Evolutionary conservation across 805 yeast genomes (phyloP).

Genomic region (Candida vartiovaarae): DNA sequence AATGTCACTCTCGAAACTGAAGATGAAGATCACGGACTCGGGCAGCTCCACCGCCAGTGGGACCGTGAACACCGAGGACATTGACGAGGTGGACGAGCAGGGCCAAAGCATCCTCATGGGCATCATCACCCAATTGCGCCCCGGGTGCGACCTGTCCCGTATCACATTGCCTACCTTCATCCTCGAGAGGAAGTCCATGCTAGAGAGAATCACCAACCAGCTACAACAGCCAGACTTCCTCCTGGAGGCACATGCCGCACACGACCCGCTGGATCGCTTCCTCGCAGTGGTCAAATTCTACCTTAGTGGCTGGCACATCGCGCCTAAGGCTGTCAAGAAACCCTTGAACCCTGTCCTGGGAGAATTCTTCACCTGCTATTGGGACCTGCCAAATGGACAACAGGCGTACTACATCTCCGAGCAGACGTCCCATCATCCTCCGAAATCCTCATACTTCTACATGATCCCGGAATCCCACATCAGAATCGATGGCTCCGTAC

Average conservation of each 20-base stretch:
- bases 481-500: slow-evolving; percentile 80
- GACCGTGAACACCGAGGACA: slow-evolving; percentile 47
- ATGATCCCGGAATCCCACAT: slow-evolving; percentile 74
- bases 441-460: slow-evolving; percentile 89
- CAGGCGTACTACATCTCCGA: slow-evolving; percentile 84
- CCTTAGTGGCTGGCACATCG: slow-evolving; percentile 94
- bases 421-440: slow-evolving; percentile 98
- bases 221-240: slow-evolving; percentile 73
- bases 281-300: slow-evolving; percentile 79
- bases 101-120: slow-evolving; percentile 83
- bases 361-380: slow-evolving; percentile 82
- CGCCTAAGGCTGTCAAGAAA: slow-evolving; percentile 97
- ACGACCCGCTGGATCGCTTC: slow-evolving; percentile 63
- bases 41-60: too few relatives aligned
- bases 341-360: slow-evolving; percentile 95
- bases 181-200: slow-evolving; percentile 90
- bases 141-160: slow-evolving; percentile 83
- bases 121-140: slow-evolving; percentile 85
- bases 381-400: slow-evolving; percentile 74
- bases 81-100: slow-evolving; percentile 88
- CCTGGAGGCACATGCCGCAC: slow-evolving; percentile 54
- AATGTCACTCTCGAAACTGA: too few relatives aligned
- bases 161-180: slow-evolving; percentile 95
- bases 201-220: slow-evolving; percentile 89
- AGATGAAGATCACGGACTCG: too few relatives aligned